phyloP scores from a whole-genome alignment of 2,329 filamentous ascomycete species.

The Meredithiella fracta region DNA sequence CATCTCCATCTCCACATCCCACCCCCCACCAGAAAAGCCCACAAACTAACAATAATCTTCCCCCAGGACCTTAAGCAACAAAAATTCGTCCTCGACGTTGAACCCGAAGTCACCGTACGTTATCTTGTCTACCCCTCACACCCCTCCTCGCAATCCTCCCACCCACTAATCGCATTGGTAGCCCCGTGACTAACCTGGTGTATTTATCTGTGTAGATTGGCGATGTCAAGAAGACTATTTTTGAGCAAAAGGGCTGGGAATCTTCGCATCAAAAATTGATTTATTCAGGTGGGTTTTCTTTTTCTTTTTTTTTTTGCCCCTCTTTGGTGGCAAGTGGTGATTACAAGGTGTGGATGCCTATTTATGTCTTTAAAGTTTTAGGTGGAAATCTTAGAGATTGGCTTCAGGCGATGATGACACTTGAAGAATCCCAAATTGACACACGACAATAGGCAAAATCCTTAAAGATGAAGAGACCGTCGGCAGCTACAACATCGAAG shows the following conservation, averaged over 20 bases:
- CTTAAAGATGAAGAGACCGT: slow-evolving; percentile 95
- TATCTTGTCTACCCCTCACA: not conserved
- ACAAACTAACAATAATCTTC: not conserved
- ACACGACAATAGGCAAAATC: slow-evolving; percentile 54
- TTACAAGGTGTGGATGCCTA: too few relatives aligned
- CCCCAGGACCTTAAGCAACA: slow-evolving; percentile 89
- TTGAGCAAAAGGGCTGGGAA: slow-evolving; percentile 86
- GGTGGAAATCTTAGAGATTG: not conserved
- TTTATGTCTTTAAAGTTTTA: slow-evolving; percentile 6
- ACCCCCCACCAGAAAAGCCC: too few relatives aligned
- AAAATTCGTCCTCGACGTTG: slow-evolving; percentile 92
- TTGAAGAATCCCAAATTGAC: too few relatives aligned
- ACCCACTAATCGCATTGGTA: not conserved
- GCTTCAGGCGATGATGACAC: not conserved
- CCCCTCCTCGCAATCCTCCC: not conserved
- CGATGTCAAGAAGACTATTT: slow-evolving; percentile 82
- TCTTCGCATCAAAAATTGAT: slow-evolving; percentile 85
- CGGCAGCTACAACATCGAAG: slow-evolving; percentile 93
- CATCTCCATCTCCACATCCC: too few relatives aligned
- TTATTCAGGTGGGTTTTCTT: slow-evolving; percentile 61
- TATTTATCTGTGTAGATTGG: slow-evolving; percentile 52
- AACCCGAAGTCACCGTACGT: slow-evolving; percentile 78
- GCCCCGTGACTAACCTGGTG: not conserved
- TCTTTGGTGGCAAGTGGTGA: too few relatives aligned
- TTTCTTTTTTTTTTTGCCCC: not conserved